phyloP scores from a whole-genome alignment of 345 rosid genomes.

The Turritis glabra region DNA sequence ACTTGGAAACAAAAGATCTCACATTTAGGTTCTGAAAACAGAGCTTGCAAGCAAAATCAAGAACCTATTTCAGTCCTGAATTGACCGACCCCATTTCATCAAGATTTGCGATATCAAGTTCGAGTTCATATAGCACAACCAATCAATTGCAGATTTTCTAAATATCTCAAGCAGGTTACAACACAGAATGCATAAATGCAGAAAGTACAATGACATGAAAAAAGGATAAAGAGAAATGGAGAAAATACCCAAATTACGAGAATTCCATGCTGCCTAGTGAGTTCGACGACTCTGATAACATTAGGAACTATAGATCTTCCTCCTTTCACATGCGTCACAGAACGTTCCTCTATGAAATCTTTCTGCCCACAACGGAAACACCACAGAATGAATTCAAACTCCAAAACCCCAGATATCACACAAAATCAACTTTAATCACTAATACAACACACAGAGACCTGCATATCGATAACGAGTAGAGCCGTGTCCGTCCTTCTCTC shows the following conservation, averaged over 20 bases:
- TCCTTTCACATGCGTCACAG: slow-evolving; percentile 54
- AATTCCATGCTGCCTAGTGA: slow-evolving; percentile 74
- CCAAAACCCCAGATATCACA: neutral
- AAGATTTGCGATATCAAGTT: neutral
- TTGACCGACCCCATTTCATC: neutral
- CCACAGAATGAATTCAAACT: neutral
- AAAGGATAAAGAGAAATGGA: neutral
- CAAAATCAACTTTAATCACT: neutral
- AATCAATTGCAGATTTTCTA: neutral
- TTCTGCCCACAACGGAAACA: slow-evolving; percentile 42
- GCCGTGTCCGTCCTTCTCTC: slow-evolving; percentile 67
- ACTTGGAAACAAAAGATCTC: neutral
- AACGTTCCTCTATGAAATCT: slow-evolving; percentile 63
- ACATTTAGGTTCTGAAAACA: neutral
- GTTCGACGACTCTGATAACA: slow-evolving; percentile 63
- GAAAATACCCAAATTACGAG: slow-evolving; percentile 72
- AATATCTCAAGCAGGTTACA: neutral
- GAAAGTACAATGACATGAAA: too few species aligned
- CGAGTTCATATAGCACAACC: neutral
- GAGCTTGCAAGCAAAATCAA: neutral
- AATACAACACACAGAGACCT: slow-evolving; percentile 44
- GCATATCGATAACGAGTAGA: slow-evolving; percentile 94
- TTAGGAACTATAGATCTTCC: slow-evolving; percentile 70
- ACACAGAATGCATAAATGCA: neutral
- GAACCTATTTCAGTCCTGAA: neutral